Conservation (phyloP, 2,329 filamentous ascomycete genomes). For the Paecilomyces dactylethromorphus region DNA sequence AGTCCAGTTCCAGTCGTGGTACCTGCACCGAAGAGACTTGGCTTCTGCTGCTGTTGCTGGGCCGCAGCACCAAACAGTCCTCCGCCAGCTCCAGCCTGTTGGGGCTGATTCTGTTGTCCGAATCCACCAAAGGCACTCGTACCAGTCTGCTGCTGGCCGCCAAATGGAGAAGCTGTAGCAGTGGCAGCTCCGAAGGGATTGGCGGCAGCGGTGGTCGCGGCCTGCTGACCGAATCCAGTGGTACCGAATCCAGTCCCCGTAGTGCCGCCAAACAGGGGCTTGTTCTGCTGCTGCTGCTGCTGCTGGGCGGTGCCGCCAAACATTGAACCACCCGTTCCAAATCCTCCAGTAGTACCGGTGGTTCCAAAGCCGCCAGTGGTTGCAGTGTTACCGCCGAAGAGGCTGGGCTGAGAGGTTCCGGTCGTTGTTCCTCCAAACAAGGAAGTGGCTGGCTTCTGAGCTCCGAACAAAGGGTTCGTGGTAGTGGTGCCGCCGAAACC, state of each 20-base stretch:
- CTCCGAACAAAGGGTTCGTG: conserved; percentile 38
- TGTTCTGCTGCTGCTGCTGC: conserved; percentile 29
- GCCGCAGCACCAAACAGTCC: conserved; percentile 34
- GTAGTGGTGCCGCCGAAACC: conserved; percentile 27
- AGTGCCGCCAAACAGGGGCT: conserved; percentile 28
- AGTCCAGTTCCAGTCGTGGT: conserved; percentile 23
- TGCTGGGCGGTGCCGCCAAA: conserved; percentile 34
- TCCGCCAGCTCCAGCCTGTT: conserved; percentile 21
- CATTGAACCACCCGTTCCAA: conserved; percentile 29
- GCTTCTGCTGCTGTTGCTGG: conserved; percentile 35
- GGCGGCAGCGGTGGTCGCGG: conserved; percentile 27
- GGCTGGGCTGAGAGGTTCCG: conserved; percentile 25
- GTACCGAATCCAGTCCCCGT: conserved; percentile 26
- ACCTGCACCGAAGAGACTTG: conserved; percentile 38
- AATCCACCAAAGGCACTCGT: conserved; percentile 39
- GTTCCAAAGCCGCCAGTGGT: conserved; percentile 22
- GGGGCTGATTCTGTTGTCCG: conserved; percentile 35
- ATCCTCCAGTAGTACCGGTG: conserved; percentile 19
- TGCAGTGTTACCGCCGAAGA: conserved; percentile 37
- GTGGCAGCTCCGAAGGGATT: conserved; percentile 34
- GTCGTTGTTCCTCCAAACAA: conserved; percentile 27
- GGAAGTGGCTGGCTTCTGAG: conserved; percentile 34
- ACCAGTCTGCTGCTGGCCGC: conserved; percentile 26
- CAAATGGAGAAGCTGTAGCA: conserved; percentile 39
- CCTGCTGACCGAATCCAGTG: conserved; percentile 33